Evolutionary conservation across 495 filamentous ascomycete genomes (phyloP).

Genomic region (Saxispiralis lemnorum): DNA sequence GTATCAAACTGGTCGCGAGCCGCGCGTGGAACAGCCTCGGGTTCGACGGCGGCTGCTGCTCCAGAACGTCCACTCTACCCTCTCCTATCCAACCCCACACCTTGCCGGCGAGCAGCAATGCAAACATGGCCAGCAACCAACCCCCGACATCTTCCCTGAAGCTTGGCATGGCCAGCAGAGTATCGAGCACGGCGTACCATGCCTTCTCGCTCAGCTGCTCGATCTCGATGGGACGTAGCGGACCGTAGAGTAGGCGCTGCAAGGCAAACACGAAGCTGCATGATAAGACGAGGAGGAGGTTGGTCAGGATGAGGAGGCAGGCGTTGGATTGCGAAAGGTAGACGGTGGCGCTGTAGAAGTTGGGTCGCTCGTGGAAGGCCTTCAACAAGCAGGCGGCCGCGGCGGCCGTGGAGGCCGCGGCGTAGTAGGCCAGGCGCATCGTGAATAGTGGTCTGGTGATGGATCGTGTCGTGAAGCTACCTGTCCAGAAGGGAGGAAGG

Average conservation of each 20-base stretch:
- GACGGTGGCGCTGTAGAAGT: constrained; percentile 94
- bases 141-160: constrained; percentile 86
- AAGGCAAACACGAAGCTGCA: constrained; percentile 60
- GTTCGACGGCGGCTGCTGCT: constrained; percentile 87
- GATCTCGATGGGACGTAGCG: constrained; percentile 77
- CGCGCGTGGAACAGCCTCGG: constrained; percentile 77
- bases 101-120: constrained; percentile 75
- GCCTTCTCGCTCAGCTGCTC: constrained; percentile 94
- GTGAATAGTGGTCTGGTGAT: not conserved
- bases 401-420: constrained; percentile 43
- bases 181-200: constrained; percentile 95
- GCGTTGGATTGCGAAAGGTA: constrained; percentile 91
- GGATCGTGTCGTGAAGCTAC: not conserved
- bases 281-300: constrained; percentile 61
- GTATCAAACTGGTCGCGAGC: constrained; percentile 54
- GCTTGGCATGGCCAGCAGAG: constrained; percentile 95
- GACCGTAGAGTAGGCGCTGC: constrained; percentile 79
- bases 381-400: constrained; percentile 69
- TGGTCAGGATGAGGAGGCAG: constrained; percentile 85
- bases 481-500: not conserved
- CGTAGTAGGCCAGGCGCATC: constrained; percentile 15
- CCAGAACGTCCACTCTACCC: constrained; percentile 79
- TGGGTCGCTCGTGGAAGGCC: constrained; percentile 83
- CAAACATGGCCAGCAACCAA: constrained; percentile 92
- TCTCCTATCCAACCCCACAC: constrained; percentile 98